Evolutionary conservation across 2,329 filamentous ascomycete species (phyloP).

Genomic region (Juglanconis oblonga): DNA sequence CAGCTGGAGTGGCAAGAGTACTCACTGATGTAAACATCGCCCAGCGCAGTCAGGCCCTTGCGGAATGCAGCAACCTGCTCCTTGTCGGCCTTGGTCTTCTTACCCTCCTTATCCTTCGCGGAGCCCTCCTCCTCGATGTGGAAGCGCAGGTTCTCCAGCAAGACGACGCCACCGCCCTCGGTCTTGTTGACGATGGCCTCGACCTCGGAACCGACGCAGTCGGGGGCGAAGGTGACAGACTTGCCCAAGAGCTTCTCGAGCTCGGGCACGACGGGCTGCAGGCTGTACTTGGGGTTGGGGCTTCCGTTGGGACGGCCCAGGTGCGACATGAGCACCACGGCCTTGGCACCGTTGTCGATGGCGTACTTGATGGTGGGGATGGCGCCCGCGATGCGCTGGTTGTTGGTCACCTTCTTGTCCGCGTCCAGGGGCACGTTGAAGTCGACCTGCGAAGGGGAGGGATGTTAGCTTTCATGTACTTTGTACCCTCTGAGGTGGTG

Average conservation of each 20-base stretch:
- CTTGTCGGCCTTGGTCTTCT: slow-evolving; percentile 98
- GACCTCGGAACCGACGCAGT: slow-evolving; percentile 85
- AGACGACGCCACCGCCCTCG: slow-evolving; percentile 75
- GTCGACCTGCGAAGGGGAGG: slow-evolving; percentile 67
- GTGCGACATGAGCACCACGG: slow-evolving; percentile 97
- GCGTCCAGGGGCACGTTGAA: slow-evolving; percentile 98
- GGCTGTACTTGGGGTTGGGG: slow-evolving; percentile 86
- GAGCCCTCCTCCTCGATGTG: slow-evolving; percentile 98
- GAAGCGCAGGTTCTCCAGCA: slow-evolving; percentile 98
- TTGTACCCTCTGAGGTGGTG: background rate
- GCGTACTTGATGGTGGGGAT: slow-evolving; percentile 94
- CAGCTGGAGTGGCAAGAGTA: slow-evolving; percentile 18
- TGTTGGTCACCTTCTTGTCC: slow-evolving; percentile 94
- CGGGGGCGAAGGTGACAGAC: slow-evolving; percentile 82
- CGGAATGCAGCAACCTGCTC: slow-evolving; percentile 88
- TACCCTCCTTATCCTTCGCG: slow-evolving; percentile 87
- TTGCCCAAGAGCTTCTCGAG: slow-evolving; percentile 85
- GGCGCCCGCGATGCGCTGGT: slow-evolving; percentile 95
- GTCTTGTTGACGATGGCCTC: slow-evolving; percentile 88
- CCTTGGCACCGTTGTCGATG: slow-evolving; percentile 83
- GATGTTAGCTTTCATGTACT: slow-evolving; percentile 20
- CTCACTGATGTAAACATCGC: slow-evolving; percentile 95
- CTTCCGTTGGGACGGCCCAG: slow-evolving; percentile 93
- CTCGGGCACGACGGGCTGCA: slow-evolving; percentile 87
- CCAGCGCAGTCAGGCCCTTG: slow-evolving; percentile 89